Percentiles rank a stretch among this genome's conserved stretches.
These are phyloP conservation scores for Colletotrichum ledebouriae DNA, from an alignment of 2,329 filamentous ascomycete species.

Conservation along the genomic window DNA sequence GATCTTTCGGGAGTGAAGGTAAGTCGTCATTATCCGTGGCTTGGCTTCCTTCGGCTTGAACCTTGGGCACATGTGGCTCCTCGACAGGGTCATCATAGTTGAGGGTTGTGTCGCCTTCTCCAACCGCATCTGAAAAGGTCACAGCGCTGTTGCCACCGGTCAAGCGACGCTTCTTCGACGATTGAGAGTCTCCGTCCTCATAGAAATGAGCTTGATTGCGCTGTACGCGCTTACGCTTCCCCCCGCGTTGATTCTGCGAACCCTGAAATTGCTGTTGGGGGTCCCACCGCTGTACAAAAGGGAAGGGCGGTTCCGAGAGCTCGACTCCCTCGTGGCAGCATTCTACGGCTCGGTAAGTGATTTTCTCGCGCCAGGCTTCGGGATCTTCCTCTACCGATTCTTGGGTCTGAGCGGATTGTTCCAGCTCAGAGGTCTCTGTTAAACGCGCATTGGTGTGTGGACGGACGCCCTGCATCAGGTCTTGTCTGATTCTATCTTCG, in stretches of 20 bases:
- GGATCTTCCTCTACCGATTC: conserved; percentile 58
- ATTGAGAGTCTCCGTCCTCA: conserved; percentile 47
- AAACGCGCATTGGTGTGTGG: conserved; percentile 47
- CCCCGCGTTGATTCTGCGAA: conserved; percentile 53
- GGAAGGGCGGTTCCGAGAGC: conserved; percentile 85
- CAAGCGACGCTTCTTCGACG: conserved; percentile 39
- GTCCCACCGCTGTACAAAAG: conserved; percentile 92
- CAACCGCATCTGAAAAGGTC: conserved; percentile 29
- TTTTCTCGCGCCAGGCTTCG: conserved; percentile 79
- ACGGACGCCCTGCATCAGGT: conserved; percentile 68
- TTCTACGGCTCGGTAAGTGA: conserved; percentile 84
- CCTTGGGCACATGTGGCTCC: conserved; percentile 45
- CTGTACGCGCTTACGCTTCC: conserved; percentile 64
- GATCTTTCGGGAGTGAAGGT: conserved; percentile 70
- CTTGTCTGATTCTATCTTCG: conserved; percentile 71
- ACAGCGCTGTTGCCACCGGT: conserved; percentile 16
- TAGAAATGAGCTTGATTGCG: conserved; percentile 58
- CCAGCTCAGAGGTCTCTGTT: conserved; percentile 34
- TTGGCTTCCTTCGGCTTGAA: conserved; percentile 56
- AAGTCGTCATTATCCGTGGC: conserved; percentile 70
- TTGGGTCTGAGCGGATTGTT: conserved; percentile 21
- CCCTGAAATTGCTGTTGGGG: conserved; percentile 70
- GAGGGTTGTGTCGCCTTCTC: conserved; percentile 51
- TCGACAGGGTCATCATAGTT: conserved; percentile 55
- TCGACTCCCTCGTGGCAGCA: conserved; percentile 79